Percentiles rank a stretch among this genome's conserved stretches.
Conservation (phyloP, 192 early-diverging fungal genomes). For the Linnemannia hyalina region DNA sequence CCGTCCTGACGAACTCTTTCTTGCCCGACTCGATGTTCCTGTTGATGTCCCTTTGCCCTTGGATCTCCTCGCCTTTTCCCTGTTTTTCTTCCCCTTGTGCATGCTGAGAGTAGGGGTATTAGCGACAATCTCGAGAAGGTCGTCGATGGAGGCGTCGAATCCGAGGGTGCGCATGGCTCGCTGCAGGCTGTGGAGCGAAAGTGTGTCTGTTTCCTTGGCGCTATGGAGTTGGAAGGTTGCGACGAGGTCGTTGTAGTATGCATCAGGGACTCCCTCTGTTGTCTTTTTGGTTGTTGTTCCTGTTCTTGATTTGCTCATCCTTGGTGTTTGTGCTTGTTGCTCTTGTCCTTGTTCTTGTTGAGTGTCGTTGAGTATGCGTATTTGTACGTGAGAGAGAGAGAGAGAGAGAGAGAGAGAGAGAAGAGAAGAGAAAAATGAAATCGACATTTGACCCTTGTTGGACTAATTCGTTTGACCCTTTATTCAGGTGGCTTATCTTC, state of each 20-base stretch:
- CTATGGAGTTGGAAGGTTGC: constrained; percentile 40
- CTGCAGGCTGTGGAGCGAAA: constrained; percentile 24
- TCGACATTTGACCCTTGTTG: neutral
- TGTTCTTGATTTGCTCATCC: neutral
- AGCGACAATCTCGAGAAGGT: constrained; percentile 36
- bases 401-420: no score
- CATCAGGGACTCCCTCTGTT: constrained; percentile 3
- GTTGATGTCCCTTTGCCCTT: neutral
- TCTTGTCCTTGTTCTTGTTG: neutral
- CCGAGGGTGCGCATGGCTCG: constrained; percentile 51
- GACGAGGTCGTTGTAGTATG: constrained; percentile 31
- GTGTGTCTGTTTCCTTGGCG: constrained; percentile 13
- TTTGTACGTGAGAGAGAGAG: neutral
- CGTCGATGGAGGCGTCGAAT: constrained; percentile 31
- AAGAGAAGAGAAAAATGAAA: neutral
- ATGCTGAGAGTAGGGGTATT: constrained; percentile 30
- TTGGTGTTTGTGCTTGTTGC: no score
- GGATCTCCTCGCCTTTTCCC: neutral
- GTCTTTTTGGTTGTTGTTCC: neutral
- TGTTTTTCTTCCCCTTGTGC: constrained; percentile 7
- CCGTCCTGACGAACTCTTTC: constrained; percentile 16
- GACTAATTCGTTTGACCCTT: neutral
- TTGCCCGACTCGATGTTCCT: neutral
- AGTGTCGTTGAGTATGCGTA: neutral
- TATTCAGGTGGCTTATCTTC: neutral